Evolutionary conservation across 202 grass and related monocot genomes (phyloP).

Genomic region (Brachypodium distachyon): DNA sequence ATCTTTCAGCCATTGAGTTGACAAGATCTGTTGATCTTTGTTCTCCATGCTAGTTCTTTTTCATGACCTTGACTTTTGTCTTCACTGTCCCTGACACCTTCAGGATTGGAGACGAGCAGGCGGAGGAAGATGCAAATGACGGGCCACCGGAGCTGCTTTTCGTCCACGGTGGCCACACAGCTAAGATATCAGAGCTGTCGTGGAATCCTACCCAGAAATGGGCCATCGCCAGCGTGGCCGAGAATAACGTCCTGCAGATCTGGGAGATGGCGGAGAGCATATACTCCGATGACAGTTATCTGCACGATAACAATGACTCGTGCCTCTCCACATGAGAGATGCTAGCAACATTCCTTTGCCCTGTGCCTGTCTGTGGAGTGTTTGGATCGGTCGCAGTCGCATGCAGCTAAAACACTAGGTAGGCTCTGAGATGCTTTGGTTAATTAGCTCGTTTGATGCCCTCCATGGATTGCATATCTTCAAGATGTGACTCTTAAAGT

Average conservation of each 20-base stretch:
- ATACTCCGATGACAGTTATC: constrained; percentile 52
- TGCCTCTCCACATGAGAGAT: background rate
- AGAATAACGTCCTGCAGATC: constrained; percentile 83
- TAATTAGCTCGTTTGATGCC: background rate
- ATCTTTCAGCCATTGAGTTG: background rate
- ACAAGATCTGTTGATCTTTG: background rate
- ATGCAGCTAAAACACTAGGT: background rate
- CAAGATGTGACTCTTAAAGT: background rate
- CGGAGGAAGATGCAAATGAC: constrained; percentile 73
- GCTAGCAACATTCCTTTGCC: background rate
- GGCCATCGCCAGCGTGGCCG: constrained; percentile 76
- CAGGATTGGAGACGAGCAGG: constrained; percentile 91
- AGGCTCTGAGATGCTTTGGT: background rate
- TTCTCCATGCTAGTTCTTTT: background rate
- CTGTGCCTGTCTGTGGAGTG: background rate
- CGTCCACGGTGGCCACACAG: constrained; percentile 73
- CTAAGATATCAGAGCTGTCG: constrained; percentile 83
- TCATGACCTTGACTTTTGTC: background rate
- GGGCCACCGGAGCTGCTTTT: constrained; percentile 91
- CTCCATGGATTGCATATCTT: background rate
- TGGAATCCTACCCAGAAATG: constrained; percentile 77
- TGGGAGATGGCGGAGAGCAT: constrained; percentile 96
- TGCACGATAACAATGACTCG: background rate
- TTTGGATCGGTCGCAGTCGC: background rate
- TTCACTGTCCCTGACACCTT: background rate